Evolutionary conservation across 2,329 filamentous ascomycete genomes (phyloP).

Genomic region (Calonectria pauciramosa): DNA sequence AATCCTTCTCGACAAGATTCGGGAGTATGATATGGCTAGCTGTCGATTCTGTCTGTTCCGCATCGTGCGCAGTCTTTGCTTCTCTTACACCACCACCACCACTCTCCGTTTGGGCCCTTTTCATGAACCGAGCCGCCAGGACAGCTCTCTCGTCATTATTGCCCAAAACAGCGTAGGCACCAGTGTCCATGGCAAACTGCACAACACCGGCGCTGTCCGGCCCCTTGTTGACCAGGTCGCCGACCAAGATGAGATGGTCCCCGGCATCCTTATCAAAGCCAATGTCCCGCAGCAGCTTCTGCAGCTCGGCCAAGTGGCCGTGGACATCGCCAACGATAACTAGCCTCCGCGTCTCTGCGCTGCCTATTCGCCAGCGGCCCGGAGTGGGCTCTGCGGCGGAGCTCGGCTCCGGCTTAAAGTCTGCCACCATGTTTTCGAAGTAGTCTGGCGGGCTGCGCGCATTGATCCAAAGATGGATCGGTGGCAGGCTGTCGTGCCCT

Average conservation of each 20-base stretch:
- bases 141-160: conserved; percentile 90
- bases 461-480: conserved; percentile 12
- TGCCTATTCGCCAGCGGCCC: conserved; percentile 2
- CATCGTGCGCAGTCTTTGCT: background rate
- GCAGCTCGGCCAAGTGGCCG: conserved; percentile 78
- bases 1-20: conserved; percentile 34
- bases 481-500: background rate
- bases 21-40: background rate
- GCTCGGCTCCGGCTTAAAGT: background rate
- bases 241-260: conserved; percentile 81
- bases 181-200: conserved; percentile 76
- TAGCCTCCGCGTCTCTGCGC: conserved; percentile 22
- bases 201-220: conserved; percentile 84
- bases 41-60: background rate
- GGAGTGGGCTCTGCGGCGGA: background rate
- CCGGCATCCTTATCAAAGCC: conserved; percentile 63
- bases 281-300: conserved; percentile 74
- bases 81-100: background rate
- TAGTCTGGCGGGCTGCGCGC: background rate
- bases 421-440: background rate
- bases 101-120: background rate
- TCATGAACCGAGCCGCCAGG: conserved; percentile 52
- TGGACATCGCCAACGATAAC: conserved; percentile 92
- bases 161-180: conserved; percentile 83
- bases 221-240: conserved; percentile 86